Evolutionary conservation across 2,329 filamentous ascomycete genomes (phyloP).

Genomic region (Cladophialophora psammophila): DNA sequence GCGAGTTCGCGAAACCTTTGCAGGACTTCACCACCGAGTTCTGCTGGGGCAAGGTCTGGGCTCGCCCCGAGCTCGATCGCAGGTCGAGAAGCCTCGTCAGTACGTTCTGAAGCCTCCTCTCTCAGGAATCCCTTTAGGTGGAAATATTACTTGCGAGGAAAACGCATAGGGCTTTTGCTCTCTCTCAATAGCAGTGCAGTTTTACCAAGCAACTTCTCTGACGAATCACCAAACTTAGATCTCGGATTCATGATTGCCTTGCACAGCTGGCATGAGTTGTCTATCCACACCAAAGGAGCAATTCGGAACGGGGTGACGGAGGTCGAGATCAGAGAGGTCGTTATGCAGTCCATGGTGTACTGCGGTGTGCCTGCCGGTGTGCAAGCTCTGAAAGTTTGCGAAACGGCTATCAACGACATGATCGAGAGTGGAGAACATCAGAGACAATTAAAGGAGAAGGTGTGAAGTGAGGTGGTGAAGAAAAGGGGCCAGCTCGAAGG

Average conservation of each 20-base stretch:
- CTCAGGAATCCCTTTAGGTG: too few relatives aligned
- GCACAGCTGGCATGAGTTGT: constrained; percentile 65
- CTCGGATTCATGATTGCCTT: constrained; percentile 68
- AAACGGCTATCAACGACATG: constrained; percentile 15
- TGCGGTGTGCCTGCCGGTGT: constrained; percentile 54
- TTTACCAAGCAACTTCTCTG: not conserved
- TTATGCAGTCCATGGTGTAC: constrained; percentile 44
- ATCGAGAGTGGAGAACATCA: constrained; percentile 7
- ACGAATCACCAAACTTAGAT: constrained; percentile 1
- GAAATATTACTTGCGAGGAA: too few relatives aligned
- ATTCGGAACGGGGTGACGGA: constrained; percentile 68
- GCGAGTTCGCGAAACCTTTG: constrained; percentile 17
- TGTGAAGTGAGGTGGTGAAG: not conserved
- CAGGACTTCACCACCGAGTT: constrained; percentile 22
- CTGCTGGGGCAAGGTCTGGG: constrained; percentile 21
- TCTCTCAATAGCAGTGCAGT: not conserved
- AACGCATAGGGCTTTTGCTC: too few relatives aligned
- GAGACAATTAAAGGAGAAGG: constrained; percentile 14
- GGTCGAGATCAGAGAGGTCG: constrained; percentile 63
- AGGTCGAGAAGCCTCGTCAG: constrained; percentile 18
- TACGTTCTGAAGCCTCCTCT: not conserved
- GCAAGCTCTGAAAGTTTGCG: constrained; percentile 46
- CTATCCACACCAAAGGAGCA: constrained; percentile 67
- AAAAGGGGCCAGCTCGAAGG: not conserved
- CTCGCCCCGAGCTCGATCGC: constrained; percentile 15